Base-by-base conservation (phyloP, 495 filamentous ascomycete genomes). In the Entonaema liquescens region DNA sequence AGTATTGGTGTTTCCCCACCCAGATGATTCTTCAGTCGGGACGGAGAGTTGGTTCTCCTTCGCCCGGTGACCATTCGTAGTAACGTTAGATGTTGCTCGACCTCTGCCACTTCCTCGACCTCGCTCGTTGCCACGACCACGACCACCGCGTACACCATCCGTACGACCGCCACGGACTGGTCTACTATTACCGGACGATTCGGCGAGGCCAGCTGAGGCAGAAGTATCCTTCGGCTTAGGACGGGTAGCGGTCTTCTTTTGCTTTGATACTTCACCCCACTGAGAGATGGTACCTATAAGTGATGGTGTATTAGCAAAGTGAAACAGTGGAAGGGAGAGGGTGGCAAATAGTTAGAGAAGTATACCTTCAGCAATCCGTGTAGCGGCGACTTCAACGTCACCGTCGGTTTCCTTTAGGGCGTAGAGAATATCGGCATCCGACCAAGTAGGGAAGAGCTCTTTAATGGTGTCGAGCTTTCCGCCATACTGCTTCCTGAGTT, bases 241-340 rank as follows among this genome's bases (percentile, higher is more conserved):
- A 68, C 89, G 90, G 72, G 88, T 85, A 69, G 92, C 85, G 76
- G 95, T 92, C 80, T 93, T 92, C 77, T 89, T 91, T 79, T 90
- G 90, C 86, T 97, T 97, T 82, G 95, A 93, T 76, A 98, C 94
- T 81, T 97, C 93, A 67, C 90, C 92, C 92, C 96, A 99, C 84
- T 95, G 93, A 68, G 93, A 89, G 72, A 97, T 91, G 62, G 89
- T 90, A 70, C 95, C 95, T 98, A 75, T 29, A 52, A 52, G 36
- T 21, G 49, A 55, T 19, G 54, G 47, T 23, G 68, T 68, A 72
- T 81, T 59, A 82, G 71, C 62, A 65, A 72, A 44, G 42, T 65
- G 47, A 72, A 60, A 72, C 66, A 56, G 13, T 19, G 60, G 53
- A 71, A 70, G 56, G 65, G 44, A 54, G 28, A 36, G 28, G 49